Evolutionary conservation across 768 basidiomycete genomes (phyloP).

Genomic region (Tulasnella calospora): DNA sequence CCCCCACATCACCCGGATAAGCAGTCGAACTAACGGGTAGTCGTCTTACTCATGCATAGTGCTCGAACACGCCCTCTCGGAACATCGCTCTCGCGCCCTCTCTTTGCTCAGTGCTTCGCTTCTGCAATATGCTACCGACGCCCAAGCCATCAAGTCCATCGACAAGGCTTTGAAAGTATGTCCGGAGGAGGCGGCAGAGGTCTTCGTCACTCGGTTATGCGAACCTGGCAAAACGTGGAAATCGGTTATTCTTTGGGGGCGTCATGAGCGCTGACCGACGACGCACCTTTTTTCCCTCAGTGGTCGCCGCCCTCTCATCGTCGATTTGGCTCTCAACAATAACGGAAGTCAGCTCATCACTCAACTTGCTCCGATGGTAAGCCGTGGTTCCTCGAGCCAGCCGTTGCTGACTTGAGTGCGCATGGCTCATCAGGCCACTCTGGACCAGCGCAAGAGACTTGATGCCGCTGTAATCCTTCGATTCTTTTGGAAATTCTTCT

Average conservation of each 20-base stretch:
- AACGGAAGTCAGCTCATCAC: conserved; percentile 85
- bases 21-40: not conserved
- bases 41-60: conserved; percentile 42
- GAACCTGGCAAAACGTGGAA: conserved; percentile 75
- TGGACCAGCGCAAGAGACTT: conserved; percentile 73
- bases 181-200: conserved; percentile 60
- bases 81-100: conserved; percentile 69
- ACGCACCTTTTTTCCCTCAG: conserved; percentile 33
- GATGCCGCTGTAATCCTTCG: conserved; percentile 55
- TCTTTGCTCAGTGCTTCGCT: conserved; percentile 72
- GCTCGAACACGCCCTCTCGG: conserved; percentile 75
- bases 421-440: conserved; percentile 57
- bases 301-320: conserved; percentile 75
- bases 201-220: conserved; percentile 74
- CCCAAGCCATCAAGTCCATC: conserved; percentile 84
- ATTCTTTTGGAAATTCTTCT: not conserved
- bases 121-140: conserved; percentile 71
- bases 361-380: conserved; percentile 68
- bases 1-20: not conserved
- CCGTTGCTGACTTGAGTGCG: conserved; percentile 8
- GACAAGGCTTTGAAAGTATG: conserved; percentile 82
- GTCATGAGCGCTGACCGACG: not conserved
- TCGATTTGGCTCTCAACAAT: conserved; percentile 76
- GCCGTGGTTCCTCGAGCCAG: conserved; percentile 30
- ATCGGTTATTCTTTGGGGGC: not conserved